Percentiles rank a stretch among this genome's conserved stretches.
Conservation (phyloP, 306 rosid species). For the Begonia peltatifolia region DNA sequence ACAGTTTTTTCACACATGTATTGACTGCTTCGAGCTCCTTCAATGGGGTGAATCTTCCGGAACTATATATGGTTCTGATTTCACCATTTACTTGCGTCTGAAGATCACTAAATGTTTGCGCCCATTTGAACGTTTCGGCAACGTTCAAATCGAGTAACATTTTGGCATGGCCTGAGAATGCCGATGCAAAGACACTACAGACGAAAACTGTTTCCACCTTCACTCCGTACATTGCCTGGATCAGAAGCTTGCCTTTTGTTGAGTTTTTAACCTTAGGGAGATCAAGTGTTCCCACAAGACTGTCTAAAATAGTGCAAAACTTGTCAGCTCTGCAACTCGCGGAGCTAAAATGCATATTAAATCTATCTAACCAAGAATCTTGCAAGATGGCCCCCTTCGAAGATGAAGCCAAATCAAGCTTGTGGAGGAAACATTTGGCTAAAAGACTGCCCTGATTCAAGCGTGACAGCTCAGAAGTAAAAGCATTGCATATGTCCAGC, state of each 20-base stretch:
- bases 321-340: constrained; percentile 46
- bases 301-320: constrained; percentile 44
- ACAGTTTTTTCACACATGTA: constrained; percentile 27
- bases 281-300: constrained; percentile 54
- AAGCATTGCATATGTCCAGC: constrained; percentile 59
- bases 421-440: constrained; percentile 41
- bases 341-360: constrained; percentile 34
- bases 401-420: constrained; percentile 27
- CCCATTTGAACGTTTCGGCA: constrained; percentile 43
- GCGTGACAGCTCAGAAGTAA: constrained; percentile 72
- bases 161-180: constrained; percentile 39
- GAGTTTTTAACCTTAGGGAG: constrained; percentile 84
- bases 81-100: constrained; percentile 52
- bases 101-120: constrained; percentile 38
- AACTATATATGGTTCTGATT: constrained; percentile 27
- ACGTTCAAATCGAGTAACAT: constrained; percentile 40
- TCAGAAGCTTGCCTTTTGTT: constrained; percentile 77
- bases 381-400: constrained; percentile 32
- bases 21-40: constrained; percentile 59
- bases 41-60: constrained; percentile 27
- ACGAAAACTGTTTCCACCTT: constrained; percentile 59
- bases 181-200: constrained; percentile 50
- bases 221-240: constrained; percentile 77
- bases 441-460: constrained; percentile 51
- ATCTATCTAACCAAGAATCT: constrained; percentile 46